Evolutionary conservation across 805 yeast genomes (phyloP), one percentile per base, ranked within the genome.

Genomic region (Wickerhamomyces chambardii): DNA sequence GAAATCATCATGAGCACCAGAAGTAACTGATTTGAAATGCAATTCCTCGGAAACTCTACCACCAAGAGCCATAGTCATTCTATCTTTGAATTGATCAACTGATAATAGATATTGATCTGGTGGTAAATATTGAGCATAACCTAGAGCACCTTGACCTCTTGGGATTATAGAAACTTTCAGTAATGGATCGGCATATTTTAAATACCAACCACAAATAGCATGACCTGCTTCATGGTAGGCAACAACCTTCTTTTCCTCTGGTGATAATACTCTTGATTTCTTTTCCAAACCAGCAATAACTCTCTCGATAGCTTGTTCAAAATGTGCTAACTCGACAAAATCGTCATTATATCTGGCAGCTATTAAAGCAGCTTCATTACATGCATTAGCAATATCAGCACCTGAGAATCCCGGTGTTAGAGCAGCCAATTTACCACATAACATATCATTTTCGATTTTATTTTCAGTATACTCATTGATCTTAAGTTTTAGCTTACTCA

Each of bases 141-240:
- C 99, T 35, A 92, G 68, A 3, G 97, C 95, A 44, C 95, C 95
- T 60, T 83, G 92, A 14, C 97, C 97, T 50, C 97, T 74, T 29
- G 99, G 98, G 41, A 92, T 85, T 49, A 94, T 92, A 14, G 97
- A 85, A 15, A 92, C 98, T 65, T 92, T 92, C 40, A 92, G 68
- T 38, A 94, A 65, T 7, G 98, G 98, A 55, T 90, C 96, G 2
- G 97, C 95, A 58, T 73, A 72, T 57, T 84, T 75, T 51, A 92
- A 70, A 53, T 67, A 87, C 99, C 98, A 92, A 11, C 98, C 98
- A 59, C 97, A 89, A 41, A 92, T 75, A 10, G 99, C 98, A 61
- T 94, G 98, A 4, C 98, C 99, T 4, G 99, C 98, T 59, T 92
- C 99, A 56, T 94, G 98, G 51, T 83, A 92, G 1, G 98, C 98